These are phyloP conservation scores for Chrysochromulina tobinii DNA, from an alignment of 78 protist species.

Conservation along the genomic window DNA sequence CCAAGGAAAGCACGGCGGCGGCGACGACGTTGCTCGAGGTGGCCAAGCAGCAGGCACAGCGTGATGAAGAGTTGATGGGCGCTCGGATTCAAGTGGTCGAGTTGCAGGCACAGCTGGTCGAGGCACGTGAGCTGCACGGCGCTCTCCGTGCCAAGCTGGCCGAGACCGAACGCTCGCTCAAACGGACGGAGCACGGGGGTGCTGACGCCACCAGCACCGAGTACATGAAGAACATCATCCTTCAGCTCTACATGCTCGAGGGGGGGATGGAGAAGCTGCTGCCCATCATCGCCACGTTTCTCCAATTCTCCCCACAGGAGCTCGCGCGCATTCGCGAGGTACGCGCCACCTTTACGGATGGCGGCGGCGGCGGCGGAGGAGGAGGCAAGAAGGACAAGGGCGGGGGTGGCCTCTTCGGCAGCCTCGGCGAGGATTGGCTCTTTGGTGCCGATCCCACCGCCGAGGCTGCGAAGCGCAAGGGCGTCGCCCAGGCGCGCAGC, in stretches of 20 bases:
- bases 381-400: background rate
- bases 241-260: background rate
- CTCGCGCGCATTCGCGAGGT: background rate
- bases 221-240: background rate
- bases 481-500: background rate
- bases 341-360: no score
- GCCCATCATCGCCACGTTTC: slow-evolving; percentile 8
- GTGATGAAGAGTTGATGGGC: slow-evolving; percentile 15
- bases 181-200: background rate
- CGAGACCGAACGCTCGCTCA: background rate
- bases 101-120: background rate
- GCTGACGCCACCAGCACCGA: background rate
- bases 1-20: background rate
- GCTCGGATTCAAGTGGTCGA: background rate
- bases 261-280: background rate
- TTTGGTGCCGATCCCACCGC: background rate
- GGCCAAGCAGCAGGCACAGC: slow-evolving; percentile 18
- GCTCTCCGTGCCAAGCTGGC: background rate
- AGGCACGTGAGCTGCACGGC: background rate
- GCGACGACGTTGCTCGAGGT: background rate
- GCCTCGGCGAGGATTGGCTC: slow-evolving; percentile 10
- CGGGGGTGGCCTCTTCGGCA: background rate
- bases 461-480: no score
- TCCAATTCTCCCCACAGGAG: slow-evolving; percentile 14
- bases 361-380: background rate